Percentiles rank a stretch among this genome's conserved stretches.
Conservation (phyloP, 139 green algal species). For the Pleodorina starrii region DNA sequence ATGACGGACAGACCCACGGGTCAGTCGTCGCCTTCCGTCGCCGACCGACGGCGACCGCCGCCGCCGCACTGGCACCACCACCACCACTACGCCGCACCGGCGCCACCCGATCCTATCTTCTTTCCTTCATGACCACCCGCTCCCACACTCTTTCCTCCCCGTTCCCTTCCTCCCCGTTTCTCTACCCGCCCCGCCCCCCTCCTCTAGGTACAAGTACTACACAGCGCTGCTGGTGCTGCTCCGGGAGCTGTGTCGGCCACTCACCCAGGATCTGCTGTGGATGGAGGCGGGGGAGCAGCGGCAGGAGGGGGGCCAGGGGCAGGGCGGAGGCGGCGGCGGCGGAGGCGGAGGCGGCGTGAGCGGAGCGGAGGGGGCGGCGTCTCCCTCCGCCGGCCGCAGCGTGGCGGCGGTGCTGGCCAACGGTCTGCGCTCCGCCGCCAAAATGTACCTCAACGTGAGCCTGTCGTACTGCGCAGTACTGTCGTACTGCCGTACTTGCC, state of each 20-base stretch:
- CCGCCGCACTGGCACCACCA: no score
- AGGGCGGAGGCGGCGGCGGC: not conserved
- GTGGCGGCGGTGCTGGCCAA: not conserved
- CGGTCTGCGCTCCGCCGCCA: conserved; percentile 3
- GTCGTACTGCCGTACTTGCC: no score
- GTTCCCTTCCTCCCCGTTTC: no score
- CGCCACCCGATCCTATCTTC: no score
- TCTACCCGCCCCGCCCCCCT: no score
- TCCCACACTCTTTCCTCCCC: no score
- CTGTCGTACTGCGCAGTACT: no score
- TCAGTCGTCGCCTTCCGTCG: no score
- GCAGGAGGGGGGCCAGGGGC: not conserved
- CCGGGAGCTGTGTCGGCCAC: conserved; percentile 57
- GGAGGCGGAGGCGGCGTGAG: not conserved
- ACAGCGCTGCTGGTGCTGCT: conserved; percentile 63
- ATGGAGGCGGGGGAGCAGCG: conserved; percentile 15
- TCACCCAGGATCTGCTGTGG: conserved; percentile 48
- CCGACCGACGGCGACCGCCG: no score
- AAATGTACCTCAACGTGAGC: conserved; percentile 32
- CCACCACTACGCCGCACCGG: no score
- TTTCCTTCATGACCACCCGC: no score
- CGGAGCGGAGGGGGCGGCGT: not conserved
- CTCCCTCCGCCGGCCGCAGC: not conserved
- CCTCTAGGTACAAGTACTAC: conserved; percentile 66
- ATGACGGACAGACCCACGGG: no score